Base-by-base conservation (phyloP, 441 rosid genomes). In the Erodium moschatum region DNA sequence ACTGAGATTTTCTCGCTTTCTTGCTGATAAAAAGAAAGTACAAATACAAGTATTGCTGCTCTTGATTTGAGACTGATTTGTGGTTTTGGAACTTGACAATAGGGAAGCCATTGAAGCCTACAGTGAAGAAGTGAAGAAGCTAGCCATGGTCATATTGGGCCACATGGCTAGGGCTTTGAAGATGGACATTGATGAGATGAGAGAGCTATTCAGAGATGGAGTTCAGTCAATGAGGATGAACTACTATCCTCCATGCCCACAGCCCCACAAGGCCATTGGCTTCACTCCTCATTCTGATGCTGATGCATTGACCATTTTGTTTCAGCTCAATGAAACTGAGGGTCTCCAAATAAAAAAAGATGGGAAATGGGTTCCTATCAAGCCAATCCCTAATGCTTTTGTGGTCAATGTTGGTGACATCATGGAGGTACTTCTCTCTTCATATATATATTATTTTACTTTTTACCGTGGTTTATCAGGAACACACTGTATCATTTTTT, bases 221-320 rank as follows among this genome's bases (percentile, higher is more conserved):
- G 56, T 76, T 46, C 86, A 83, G 67, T 13, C 80, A 4, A 71
- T 84, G 75, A 84, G 87, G 69, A 82, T 84, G 82, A 85, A 83
- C 58, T 80, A 80, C 67, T 83, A 84, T 63, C 89, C 87, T 29
- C 82, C 81, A 27, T 82, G 87, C 21, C 85, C 86, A 11, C 68
- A 85, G 62, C 85, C 86, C n/a, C 80, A 82, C n/a, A 73, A 38
- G 68, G 78, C 74, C 29, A 76, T 81, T 46, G 86, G 89, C 9
- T 71, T 84, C 11, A 70, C 77, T 15, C 81, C 86, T 29, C 86
- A 85, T 75, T 81, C 86, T 5, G 86, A 83, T 73, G 81, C 76
- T 15, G 77, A 0, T 65, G 85, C 80, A 5, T 62, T 84, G n/a
- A 82, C 87, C 0, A 76, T 85, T 18, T 72, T 85, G 44, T 70